A percentile compares a stretch with the other conserved stretches of the same genome.
phyloP scores from a whole-genome alignment of 352 stramenopile species.

The Peronospora belbahrii region DNA sequence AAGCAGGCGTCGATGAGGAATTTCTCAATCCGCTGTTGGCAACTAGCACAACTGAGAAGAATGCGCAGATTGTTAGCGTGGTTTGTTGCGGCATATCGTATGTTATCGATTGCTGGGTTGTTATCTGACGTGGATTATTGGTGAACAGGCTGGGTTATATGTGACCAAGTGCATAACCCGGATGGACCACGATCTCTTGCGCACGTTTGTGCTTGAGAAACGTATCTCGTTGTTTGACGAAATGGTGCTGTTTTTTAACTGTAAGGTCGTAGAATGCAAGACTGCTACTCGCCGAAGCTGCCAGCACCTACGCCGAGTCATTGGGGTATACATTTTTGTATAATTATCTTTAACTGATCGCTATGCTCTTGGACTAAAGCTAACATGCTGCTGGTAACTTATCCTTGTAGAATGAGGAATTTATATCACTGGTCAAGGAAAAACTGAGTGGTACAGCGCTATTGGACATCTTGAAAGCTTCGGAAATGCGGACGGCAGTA shows the following conservation, averaged over 20 bases:
- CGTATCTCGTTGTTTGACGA: conserved; percentile 45
- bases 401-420: conserved; percentile 36
- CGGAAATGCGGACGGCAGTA: conserved; percentile 31
- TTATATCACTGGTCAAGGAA: conserved; percentile 45
- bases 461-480: conserved; percentile 58
- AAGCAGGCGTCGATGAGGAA: conserved; percentile 20
- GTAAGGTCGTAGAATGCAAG: conserved; percentile 69
- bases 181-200: conserved; percentile 35
- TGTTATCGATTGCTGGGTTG: neutral
- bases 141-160: conserved; percentile 34
- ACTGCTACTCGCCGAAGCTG: conserved; percentile 38
- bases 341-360: neutral
- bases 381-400: conserved; percentile 3
- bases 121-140: neutral
- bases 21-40: conserved; percentile 28
- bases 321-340: too few relatives aligned
- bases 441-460: conserved; percentile 46
- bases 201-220: conserved; percentile 35
- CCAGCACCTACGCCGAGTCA: conserved; percentile 35
- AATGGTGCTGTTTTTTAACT: conserved; percentile 51
- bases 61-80: conserved; percentile 40
- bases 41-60: conserved; percentile 33
- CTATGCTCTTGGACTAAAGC: neutral
- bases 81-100: conserved; percentile 11
- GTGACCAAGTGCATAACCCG: conserved; percentile 41